Conservation (phyloP, 441 rosid genomes). For the Adansonia gregorii region DNA sequence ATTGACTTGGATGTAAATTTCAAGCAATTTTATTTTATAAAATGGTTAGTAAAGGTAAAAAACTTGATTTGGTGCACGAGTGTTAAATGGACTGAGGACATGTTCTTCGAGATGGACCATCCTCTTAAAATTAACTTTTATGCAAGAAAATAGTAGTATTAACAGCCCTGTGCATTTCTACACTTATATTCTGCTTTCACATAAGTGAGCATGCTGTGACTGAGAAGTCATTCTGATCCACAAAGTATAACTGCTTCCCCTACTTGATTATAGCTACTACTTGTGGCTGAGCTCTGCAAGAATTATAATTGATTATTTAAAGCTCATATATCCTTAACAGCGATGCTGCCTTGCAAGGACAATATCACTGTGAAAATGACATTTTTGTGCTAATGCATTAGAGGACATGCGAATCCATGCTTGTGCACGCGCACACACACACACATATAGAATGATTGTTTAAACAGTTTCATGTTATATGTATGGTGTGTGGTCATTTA, state of each 20-base stretch:
- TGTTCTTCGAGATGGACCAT: not conserved
- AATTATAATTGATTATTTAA: not conserved
- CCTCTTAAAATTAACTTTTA: not conserved
- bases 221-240: not conserved
- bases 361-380: not conserved
- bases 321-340: not conserved
- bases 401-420: not conserved
- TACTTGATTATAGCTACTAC: not conserved
- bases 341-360: not conserved
- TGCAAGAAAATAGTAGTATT: not conserved
- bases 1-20: not conserved
- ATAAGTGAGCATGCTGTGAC: not conserved
- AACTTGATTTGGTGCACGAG: not conserved
- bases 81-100: not conserved
- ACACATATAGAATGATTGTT: not conserved
- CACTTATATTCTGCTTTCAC: no score
- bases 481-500: not conserved
- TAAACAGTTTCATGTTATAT: not conserved
- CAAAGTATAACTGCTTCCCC: not conserved
- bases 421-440: no score
- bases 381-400: not conserved
- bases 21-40: not conserved
- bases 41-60: constrained; percentile 1
- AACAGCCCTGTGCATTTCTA: not conserved
- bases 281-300: constrained; percentile 11